These are phyloP conservation scores for Plasmodium cynomolgi DNA, from an alignment of 169 alveolate genomes.

Conservation along the genomic window DNA sequence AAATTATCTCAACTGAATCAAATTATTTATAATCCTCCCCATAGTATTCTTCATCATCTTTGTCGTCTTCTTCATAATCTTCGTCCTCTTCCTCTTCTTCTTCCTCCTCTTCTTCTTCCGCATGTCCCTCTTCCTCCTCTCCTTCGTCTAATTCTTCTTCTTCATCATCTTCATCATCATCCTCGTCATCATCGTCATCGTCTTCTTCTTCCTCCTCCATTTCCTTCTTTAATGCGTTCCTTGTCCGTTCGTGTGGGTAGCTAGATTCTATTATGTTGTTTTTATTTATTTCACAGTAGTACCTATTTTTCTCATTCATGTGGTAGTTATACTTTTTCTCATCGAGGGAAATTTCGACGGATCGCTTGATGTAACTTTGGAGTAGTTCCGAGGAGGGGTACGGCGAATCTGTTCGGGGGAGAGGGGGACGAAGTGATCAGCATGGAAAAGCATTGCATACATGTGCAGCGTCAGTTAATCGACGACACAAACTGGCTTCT, in stretches of 20 bases:
- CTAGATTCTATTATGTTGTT: constrained; percentile 48
- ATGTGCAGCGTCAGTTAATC: background rate
- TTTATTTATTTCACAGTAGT: constrained; percentile 58
- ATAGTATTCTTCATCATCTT: constrained; percentile 17
- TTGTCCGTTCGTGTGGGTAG: constrained; percentile 56
- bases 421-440: background rate
- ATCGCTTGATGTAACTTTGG: constrained; percentile 52
- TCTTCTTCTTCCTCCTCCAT: constrained; percentile 33
- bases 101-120: background rate
- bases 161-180: constrained; percentile 15
- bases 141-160: constrained; percentile 12
- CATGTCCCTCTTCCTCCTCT: constrained; percentile 10
- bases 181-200: constrained; percentile 8
- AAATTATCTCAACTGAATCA: background rate
- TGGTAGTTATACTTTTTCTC: constrained; percentile 23
- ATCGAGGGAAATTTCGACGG: constrained; percentile 25
- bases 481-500: background rate
- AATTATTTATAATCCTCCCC: constrained; percentile 7
- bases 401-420: constrained; percentile 14
- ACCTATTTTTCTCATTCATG: constrained; percentile 17
- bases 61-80: background rate
- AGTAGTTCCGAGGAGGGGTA: constrained; percentile 64
- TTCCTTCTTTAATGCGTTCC: constrained; percentile 38
- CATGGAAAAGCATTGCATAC: background rate
- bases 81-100: constrained; percentile 5